Base-by-base conservation (phyloP, 2,329 filamentous ascomycete genomes). In the Hortaea sp. region DNA sequence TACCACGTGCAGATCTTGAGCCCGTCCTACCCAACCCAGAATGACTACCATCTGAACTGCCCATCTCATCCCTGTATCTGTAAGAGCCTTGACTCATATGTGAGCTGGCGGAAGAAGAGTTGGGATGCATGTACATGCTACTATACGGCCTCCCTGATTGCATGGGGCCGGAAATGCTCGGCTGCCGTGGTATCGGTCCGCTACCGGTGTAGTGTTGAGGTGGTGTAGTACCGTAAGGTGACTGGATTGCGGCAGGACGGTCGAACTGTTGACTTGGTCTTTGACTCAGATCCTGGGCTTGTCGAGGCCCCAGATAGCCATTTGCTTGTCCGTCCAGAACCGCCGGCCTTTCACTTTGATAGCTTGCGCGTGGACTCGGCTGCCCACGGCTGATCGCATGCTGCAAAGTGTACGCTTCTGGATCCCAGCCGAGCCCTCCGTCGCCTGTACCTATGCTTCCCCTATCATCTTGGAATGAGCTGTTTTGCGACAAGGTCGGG, bases 21-120 rank as follows among this genome's bases (percentile, higher is more conserved):
- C 84, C 80, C 55, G 74, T 78, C 51, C 81, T 75, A 34, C 72
- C 70, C 37, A 78, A 70, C 37, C 55, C 81, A 70, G 60, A 77
- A 73, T 39, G 42, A 13, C 53, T 59, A 28, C 57, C 56, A 42
- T 63, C 58, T 10, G 57, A 50, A 7, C 54, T 54, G 10, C 50
- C 61, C 41, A 61, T 56, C 35, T 73, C 70, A 49, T 73, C 69
- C 46, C 68, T 66, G 56, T 73, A 74, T 49, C 71, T 56, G 56
- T 73, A 71, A 28, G 69, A 68, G 41, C 64, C 64, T 60, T 55
- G 66, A 39, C 53, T 53, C 13, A 62, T 54, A 29, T 57, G 60
- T 20, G 71, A 74, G 58, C 67, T 69, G 20, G 20, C 20, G 28
- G 68, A 65, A 34, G 71, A 73, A 34, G 66, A 58, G 53, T 74